A percentile compares a stretch with the other conserved stretches of the same genome.
These are phyloP conservation scores for Akebia trifoliata DNA, from an alignment of 164 flowering plant species.

Conservation along the genomic window DNA sequence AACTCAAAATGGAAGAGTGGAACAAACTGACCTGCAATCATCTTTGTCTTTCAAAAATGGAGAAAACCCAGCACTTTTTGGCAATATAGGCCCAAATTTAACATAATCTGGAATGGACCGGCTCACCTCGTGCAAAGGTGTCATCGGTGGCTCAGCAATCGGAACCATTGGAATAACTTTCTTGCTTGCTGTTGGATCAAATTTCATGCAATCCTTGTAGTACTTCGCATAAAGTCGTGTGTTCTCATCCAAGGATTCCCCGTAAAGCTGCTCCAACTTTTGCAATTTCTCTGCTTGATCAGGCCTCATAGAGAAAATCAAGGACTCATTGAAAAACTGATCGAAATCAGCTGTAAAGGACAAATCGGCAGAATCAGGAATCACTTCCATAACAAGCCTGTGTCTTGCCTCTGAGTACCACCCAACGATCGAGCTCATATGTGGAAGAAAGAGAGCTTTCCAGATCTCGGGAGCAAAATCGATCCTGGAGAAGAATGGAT, in stretches of 20 bases:
- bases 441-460: slow-evolving; percentile 63
- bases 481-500: slow-evolving; percentile 65
- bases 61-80: slow-evolving; percentile 71
- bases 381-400: slow-evolving; percentile 62
- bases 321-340: slow-evolving; percentile 64
- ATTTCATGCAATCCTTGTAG: slow-evolving; percentile 59
- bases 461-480: slow-evolving; percentile 83
- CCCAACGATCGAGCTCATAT: slow-evolving; percentile 74
- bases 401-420: slow-evolving; percentile 75
- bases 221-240: slow-evolving; percentile 64
- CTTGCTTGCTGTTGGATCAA: slow-evolving; percentile 41
- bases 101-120: slow-evolving; percentile 61
- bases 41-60: slow-evolving; percentile 30
- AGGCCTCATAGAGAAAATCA: slow-evolving; percentile 63
- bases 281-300: slow-evolving; percentile 68
- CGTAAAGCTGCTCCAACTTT: slow-evolving; percentile 55
- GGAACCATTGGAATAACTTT: slow-evolving; percentile 66
- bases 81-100: slow-evolving; percentile 76
- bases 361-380: slow-evolving; percentile 69
- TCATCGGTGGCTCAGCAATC: slow-evolving; percentile 79
- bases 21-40: slow-evolving; percentile 33
- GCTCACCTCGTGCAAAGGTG: slow-evolving; percentile 70
- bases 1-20: neutral
- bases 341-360: slow-evolving; percentile 70
- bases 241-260: slow-evolving; percentile 61